phyloP scores from a whole-genome alignment of 257 asterid genomes.

The Capsicum pubescens region DNA sequence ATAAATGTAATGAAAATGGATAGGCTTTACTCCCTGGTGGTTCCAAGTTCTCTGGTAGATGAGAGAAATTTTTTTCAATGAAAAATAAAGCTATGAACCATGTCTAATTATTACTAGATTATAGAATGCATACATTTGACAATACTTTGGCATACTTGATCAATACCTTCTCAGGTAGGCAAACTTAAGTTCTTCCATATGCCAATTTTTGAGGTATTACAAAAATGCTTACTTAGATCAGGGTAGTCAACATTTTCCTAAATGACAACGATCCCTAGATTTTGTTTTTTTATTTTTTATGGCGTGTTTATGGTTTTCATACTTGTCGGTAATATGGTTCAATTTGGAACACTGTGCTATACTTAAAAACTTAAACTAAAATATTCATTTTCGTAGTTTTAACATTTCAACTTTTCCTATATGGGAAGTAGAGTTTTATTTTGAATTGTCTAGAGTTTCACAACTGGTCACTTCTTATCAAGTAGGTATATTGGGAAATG shows the following conservation, averaged over 20 bases:
- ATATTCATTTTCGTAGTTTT: too few relatives aligned
- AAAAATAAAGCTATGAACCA: too few relatives aligned
- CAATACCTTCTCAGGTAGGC: too few relatives aligned
- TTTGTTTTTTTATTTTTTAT: background rate
- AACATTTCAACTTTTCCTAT: too few relatives aligned
- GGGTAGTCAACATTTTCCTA: background rate
- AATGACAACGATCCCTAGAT: background rate
- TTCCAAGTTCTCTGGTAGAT: background rate
- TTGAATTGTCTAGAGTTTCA: constrained; percentile 13
- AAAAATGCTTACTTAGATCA: background rate
- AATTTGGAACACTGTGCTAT: too few relatives aligned
- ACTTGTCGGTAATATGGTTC: too few relatives aligned
- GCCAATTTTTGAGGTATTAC: background rate
- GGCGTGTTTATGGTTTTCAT: background rate
- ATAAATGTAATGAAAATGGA: background rate
- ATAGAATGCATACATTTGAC: too few relatives aligned
- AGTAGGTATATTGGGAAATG: constrained; percentile 95
- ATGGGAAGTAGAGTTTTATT: background rate
- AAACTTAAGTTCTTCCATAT: too few relatives aligned
- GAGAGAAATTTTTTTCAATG: background rate
- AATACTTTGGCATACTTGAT: too few relatives aligned
- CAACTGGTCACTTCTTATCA: constrained; percentile 39
- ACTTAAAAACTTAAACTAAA: too few relatives aligned
- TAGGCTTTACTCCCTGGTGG: background rate
- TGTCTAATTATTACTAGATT: too few relatives aligned